Evolutionary conservation across 306 rosid species (phyloP).

Genomic region (Vigna radiata): DNA sequence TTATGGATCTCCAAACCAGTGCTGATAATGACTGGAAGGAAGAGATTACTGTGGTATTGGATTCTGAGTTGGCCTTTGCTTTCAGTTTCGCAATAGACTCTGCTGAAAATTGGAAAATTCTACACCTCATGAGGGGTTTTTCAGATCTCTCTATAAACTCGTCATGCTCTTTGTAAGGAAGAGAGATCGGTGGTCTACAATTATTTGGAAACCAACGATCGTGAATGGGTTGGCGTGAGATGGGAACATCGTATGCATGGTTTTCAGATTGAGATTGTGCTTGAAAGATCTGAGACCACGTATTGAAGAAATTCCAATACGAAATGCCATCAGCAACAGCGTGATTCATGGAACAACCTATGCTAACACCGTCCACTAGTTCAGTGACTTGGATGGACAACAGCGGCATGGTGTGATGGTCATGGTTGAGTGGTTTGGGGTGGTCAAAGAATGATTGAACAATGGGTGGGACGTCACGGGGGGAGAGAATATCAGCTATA

Average conservation of each 20-base stretch:
- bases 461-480: slow-evolving; percentile 51
- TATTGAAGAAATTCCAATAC: slow-evolving; percentile 64
- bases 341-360: slow-evolving; percentile 68
- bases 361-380: slow-evolving; percentile 57
- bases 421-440: slow-evolving; percentile 58
- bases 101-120: slow-evolving; percentile 60
- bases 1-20: slow-evolving; percentile 59
- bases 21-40: slow-evolving; percentile 66
- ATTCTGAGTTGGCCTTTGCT: slow-evolving; percentile 59
- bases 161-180: slow-evolving; percentile 53
- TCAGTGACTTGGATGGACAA: slow-evolving; percentile 65
- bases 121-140: slow-evolving; percentile 54
- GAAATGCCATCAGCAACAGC: slow-evolving; percentile 57
- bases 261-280: slow-evolving; percentile 27
- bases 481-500: slow-evolving; percentile 58
- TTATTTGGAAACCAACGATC: slow-evolving; percentile 63
- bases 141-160: slow-evolving; percentile 54
- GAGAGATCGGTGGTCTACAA: slow-evolving; percentile 41
- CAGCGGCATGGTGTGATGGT: slow-evolving; percentile 60
- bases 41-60: slow-evolving; percentile 46
- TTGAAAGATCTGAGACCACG: slow-evolving; percentile 64
- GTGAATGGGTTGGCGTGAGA: slow-evolving; percentile 51
- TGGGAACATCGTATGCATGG: background rate
- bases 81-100: slow-evolving; percentile 62
- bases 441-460: slow-evolving; percentile 64